These are phyloP conservation scores for Piedraia hortae DNA, from an alignment of 2,329 filamentous ascomycete species.

Conservation along the genomic window DNA sequence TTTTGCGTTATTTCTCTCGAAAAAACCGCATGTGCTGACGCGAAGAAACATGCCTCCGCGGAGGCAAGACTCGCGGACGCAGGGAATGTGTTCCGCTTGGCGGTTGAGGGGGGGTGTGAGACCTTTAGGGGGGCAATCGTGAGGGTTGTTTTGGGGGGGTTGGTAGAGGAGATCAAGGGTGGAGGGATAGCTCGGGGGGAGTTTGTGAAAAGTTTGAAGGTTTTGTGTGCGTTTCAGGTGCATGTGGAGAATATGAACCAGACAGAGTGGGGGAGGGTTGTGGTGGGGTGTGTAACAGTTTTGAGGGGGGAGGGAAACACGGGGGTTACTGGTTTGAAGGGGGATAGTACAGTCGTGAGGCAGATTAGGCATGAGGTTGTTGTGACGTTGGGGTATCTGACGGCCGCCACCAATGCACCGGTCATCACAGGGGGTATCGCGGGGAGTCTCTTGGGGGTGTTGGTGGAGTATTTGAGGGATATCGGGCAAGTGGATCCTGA, in stretches of 20 bases:
- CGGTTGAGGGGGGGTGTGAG: conserved; percentile 39
- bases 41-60: conserved; percentile 19
- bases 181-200: too few relatives aligned
- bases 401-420: conserved; percentile 9
- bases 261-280: conserved; percentile 38
- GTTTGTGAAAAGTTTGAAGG: conserved; percentile 49
- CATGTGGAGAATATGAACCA: conserved; percentile 54
- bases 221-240: conserved; percentile 41
- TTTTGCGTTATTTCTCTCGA: conserved; percentile 44
- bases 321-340: too few relatives aligned
- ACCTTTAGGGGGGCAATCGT: conserved; percentile 51
- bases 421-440: conserved; percentile 3
- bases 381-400: conserved; percentile 8
- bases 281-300: conserved; percentile 48
- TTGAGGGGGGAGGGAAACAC: too few relatives aligned
- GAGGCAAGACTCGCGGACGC: conserved; percentile 35
- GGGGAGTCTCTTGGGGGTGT: conserved; percentile 4
- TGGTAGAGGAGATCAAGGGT: conserved; percentile 43
- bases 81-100: conserved; percentile 41
- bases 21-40: conserved; percentile 33
- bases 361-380: conserved; percentile 11
- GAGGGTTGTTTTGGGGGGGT: conserved; percentile 53
- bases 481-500: conserved; percentile 30
- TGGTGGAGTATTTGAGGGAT: conserved; percentile 25
- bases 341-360: conserved; percentile 3